phyloP scores from a whole-genome alignment of 1,284 basidiomycete genomes.

The Cutaneotrichosporon sp. region DNA sequence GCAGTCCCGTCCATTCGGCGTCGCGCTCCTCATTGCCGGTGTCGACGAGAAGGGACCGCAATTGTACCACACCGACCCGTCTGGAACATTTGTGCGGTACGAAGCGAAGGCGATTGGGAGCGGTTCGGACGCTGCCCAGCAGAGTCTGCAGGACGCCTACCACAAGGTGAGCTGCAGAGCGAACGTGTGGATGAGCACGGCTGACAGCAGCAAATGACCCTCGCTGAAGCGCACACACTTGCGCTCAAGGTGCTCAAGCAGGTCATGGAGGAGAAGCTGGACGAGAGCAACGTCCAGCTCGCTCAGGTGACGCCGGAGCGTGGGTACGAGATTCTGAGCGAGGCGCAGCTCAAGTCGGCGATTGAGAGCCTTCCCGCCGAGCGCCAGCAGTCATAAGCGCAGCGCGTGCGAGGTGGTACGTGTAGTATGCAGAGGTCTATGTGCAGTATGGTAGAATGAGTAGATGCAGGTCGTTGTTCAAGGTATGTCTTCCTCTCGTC shows the following conservation, averaged over 20 bases:
- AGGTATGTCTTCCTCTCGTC: too few species aligned
- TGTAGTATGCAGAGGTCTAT: conserved; percentile 15
- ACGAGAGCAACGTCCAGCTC: conserved; percentile 96
- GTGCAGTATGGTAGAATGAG: conserved; percentile 1
- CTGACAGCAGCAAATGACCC: conserved; percentile 72
- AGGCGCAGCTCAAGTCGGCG: conserved; percentile 67
- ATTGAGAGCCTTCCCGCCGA: conserved; percentile 56
- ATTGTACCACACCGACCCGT: conserved; percentile 97
- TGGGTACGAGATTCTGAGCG: conserved; percentile 79
- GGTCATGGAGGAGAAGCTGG: conserved; percentile 99
- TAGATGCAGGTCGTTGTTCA: neutral
- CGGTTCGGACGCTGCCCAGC: conserved; percentile 95
- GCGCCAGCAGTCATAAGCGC: neutral
- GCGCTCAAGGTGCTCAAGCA: conserved; percentile 91
- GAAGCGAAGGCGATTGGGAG: conserved; percentile 98
- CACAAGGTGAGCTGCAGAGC: conserved; percentile 64
- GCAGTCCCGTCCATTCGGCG: conserved; percentile 93
- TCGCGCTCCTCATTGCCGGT: conserved; percentile 93
- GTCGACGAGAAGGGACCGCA: conserved; percentile 95
- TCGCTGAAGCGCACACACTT: conserved; percentile 80
- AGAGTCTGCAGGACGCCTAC: conserved; percentile 95
- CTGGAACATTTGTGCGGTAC: conserved; percentile 95
- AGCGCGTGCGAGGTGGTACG: conserved; percentile 2
- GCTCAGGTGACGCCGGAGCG: conserved; percentile 75
- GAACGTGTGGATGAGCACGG: neutral